Evolutionary conservation across 2,329 filamentous ascomycete species (phyloP), one percentile per base, ranked within the genome.

Genomic region (Verticillium longisporum): DNA sequence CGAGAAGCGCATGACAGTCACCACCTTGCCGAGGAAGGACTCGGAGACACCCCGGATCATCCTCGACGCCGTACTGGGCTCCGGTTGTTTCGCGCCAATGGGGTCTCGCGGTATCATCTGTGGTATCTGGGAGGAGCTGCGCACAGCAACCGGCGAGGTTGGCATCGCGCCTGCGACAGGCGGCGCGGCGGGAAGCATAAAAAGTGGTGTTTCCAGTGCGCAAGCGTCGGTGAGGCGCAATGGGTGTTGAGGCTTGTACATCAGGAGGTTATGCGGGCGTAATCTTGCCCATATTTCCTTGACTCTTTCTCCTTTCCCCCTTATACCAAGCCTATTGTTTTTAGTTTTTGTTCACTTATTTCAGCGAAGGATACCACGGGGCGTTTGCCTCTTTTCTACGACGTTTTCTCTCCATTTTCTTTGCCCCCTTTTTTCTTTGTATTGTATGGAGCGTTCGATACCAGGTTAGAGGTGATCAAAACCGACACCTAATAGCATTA

Each of bases 101-200:
- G 93, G 91, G 5, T 86, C 89, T 66, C 89, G 90, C 37, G 93
- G 93, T 56, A 94, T 97, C 68, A 91, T 95, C 1, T 87, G 96
- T 61, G 93, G 90, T 66, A 89, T 97, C 38, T 95, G 92, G 86
- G 90, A 95, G 72, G 87, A 91, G 65, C 78, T 88, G 67, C 86
- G 86, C 57, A 84, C 88, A 64, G 84, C 84, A 64, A 80, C 84
- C 31, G 84, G 84, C 31, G 78, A 81, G 50, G 77, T 80, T 11
- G 83, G 83, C 32, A 73, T 77, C 18, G 83, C 76, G 53, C 82
- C 83, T 2, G 77, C 78, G 58, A 80, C 75, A 26, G 83, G 83
- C 6, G 78, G 77, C 31, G 77, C 82, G 6, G 77, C 77, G 9
- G 83, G 84, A 26, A 81, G 78, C 63, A 82, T 87, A 84, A 80